Percentiles rank a stretch among this genome's conserved stretches.
Evolutionary conservation across 805 yeast species (phyloP).

Genomic region (Wickerhamomyces bovis): DNA sequence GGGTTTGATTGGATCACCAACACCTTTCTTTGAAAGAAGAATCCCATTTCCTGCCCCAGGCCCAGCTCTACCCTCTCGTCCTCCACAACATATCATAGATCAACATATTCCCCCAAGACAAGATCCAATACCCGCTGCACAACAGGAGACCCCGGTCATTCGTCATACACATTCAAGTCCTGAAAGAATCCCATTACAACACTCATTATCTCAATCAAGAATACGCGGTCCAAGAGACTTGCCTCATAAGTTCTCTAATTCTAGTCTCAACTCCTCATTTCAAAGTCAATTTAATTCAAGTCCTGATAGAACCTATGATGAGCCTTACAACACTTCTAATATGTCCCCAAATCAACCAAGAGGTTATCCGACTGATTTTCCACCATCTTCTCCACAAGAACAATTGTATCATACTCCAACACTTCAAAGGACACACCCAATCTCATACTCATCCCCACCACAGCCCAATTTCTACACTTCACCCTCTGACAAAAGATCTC

Average conservation of each 20-base stretch:
- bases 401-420: neutral
- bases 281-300: neutral
- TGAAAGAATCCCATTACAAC: neutral
- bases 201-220: slow-evolving; percentile 5
- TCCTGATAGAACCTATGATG: neutral
- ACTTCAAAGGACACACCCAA: neutral
- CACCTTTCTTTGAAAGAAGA: neutral
- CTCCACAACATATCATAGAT: slow-evolving; percentile 17
- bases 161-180: neutral
- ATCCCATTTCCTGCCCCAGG: slow-evolving; percentile 2
- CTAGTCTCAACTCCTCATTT: neutral
- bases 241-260: slow-evolving; percentile 9
- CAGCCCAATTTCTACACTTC: slow-evolving; percentile 3
- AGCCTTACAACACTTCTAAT: neutral
- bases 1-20: neutral
- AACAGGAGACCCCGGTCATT: neutral
- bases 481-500: slow-evolving; percentile 3
- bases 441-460: neutral
- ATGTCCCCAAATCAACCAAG: slow-evolving; percentile 5
- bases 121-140: neutral
- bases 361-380: slow-evolving; percentile 1
- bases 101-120: slow-evolving; percentile 8
- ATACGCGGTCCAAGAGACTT: slow-evolving; percentile 20
- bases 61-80: slow-evolving; percentile 20
- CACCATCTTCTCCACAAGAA: neutral